Percentiles rank a stretch among this genome's conserved stretches.
Evolutionary conservation across 768 basidiomycete genomes (phyloP).

Genomic region (Mycena pura): DNA sequence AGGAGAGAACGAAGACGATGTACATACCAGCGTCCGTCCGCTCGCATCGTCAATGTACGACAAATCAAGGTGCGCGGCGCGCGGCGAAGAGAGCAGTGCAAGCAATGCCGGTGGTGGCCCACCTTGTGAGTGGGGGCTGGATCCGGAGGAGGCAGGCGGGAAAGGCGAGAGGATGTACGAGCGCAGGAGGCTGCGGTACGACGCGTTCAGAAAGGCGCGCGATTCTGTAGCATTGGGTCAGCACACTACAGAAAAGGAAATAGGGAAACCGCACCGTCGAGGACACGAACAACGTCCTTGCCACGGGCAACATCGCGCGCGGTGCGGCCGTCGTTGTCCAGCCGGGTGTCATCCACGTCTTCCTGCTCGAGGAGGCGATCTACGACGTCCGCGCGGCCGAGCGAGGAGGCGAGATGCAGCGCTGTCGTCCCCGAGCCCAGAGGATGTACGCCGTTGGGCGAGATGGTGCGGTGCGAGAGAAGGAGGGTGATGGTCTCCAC

Average conservation of each 20-base stretch:
- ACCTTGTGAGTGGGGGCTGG: conserved; percentile 7
- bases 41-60: conserved; percentile 81
- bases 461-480: conserved; percentile 76
- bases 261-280: conserved; percentile 62
- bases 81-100: conserved; percentile 69
- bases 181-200: conserved; percentile 75
- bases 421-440: conserved; percentile 78
- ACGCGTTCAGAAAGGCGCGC: conserved; percentile 74
- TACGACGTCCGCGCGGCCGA: conserved; percentile 77
- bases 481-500: conserved; percentile 73
- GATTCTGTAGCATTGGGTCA: conserved; percentile 61
- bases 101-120: conserved; percentile 53
- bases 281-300: conserved; percentile 66
- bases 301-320: conserved; percentile 76
- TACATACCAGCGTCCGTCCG: conserved; percentile 46
- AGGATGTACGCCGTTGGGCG: conserved; percentile 79
- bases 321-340: conserved; percentile 71
- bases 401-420: conserved; percentile 68
- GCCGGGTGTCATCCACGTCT: conserved; percentile 76
- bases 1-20: background rate
- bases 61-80: conserved; percentile 75
- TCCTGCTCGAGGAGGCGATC: conserved; percentile 80
- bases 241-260: background rate
- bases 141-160: conserved; percentile 34
- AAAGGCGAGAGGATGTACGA: conserved; percentile 72